Evolutionary conservation across 441 rosid genomes (phyloP).

Genomic region (Erodium moschatum): DNA sequence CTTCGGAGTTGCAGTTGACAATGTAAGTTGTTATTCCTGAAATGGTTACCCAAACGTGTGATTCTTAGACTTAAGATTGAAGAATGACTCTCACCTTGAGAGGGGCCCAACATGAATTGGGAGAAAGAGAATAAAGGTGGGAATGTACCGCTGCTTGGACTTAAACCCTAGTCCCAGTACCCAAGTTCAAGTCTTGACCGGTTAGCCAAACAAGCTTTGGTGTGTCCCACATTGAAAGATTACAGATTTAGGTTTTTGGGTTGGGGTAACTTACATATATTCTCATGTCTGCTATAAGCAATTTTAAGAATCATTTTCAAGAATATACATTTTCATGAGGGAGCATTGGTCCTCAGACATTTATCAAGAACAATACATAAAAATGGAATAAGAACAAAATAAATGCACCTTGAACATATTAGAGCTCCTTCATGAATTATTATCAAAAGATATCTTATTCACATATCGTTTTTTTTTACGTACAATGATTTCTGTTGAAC

Average conservation of each 20-base stretch:
- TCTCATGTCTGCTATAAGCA: neutral
- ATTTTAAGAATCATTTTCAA: neutral
- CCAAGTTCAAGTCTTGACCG: too few species aligned
- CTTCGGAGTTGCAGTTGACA: conserved; percentile 77
- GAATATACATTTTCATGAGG: neutral
- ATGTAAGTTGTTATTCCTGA: conserved; percentile 44
- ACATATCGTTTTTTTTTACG: neutral
- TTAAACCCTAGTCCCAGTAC: too few species aligned
- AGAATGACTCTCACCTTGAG: too few species aligned
- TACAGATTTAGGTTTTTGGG: neutral
- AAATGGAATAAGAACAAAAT: neutral
- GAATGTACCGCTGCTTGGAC: too few species aligned
- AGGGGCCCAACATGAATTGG: too few species aligned
- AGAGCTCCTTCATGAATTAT: neutral
- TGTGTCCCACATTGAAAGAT: too few species aligned
- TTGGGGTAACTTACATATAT: neutral
- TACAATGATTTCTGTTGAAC: neutral
- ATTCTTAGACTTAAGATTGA: too few species aligned
- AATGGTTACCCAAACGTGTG: neutral
- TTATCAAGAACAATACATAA: neutral
- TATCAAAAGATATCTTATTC: neutral
- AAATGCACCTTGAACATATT: neutral
- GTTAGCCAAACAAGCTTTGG: too few species aligned
- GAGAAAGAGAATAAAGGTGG: too few species aligned
- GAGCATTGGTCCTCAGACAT: neutral